A percentile compares a stretch with the other conserved stretches of the same genome.
Conservation (phyloP, 2,329 filamentous ascomycete genomes). For the Onygenales sp. region DNA sequence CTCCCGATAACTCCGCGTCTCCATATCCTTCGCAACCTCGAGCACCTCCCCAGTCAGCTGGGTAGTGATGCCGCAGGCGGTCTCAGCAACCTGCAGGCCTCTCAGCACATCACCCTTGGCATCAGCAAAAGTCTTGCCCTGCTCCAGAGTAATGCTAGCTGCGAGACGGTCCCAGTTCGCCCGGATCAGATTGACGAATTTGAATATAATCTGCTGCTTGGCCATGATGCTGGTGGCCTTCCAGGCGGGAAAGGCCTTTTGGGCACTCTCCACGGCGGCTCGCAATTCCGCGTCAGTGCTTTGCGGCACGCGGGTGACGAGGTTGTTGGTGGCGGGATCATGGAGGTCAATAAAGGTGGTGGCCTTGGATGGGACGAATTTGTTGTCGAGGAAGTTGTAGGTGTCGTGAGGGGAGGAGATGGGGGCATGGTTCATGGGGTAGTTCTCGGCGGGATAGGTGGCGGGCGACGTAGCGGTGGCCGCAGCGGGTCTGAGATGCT, state of each 20-base stretch:
- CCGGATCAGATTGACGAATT: slow-evolving; percentile 53
- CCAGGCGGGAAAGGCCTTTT: slow-evolving; percentile 56
- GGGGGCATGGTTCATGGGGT: slow-evolving; percentile 44
- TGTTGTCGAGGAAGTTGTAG: slow-evolving; percentile 54
- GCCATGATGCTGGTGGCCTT: slow-evolving; percentile 50
- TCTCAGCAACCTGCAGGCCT: slow-evolving; percentile 58
- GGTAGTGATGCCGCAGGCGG: slow-evolving; percentile 57
- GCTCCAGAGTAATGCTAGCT: slow-evolving; percentile 56
- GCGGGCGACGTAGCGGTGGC: slow-evolving; percentile 20
- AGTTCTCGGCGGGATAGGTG: slow-evolving; percentile 33
- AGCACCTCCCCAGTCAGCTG: slow-evolving; percentile 58
- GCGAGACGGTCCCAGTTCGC: slow-evolving; percentile 57
- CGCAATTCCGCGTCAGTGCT: slow-evolving; percentile 55
- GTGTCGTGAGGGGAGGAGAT: slow-evolving; percentile 45
- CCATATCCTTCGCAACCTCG: slow-evolving; percentile 60
- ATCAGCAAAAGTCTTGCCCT: slow-evolving; percentile 60
- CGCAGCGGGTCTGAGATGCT: slow-evolving; percentile 35
- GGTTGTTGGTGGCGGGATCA: slow-evolving; percentile 57
- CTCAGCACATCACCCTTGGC: slow-evolving; percentile 58
- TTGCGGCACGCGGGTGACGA: slow-evolving; percentile 56
- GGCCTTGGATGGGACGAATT: slow-evolving; percentile 49
- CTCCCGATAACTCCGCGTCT: slow-evolving; percentile 57
- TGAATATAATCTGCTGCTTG: slow-evolving; percentile 58
- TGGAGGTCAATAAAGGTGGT: slow-evolving; percentile 55
- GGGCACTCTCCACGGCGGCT: slow-evolving; percentile 52